Evolutionary conservation across 148 eudicot species (phyloP), one percentile per base, ranked within the genome.

Genomic region (Silene latifolia): DNA sequence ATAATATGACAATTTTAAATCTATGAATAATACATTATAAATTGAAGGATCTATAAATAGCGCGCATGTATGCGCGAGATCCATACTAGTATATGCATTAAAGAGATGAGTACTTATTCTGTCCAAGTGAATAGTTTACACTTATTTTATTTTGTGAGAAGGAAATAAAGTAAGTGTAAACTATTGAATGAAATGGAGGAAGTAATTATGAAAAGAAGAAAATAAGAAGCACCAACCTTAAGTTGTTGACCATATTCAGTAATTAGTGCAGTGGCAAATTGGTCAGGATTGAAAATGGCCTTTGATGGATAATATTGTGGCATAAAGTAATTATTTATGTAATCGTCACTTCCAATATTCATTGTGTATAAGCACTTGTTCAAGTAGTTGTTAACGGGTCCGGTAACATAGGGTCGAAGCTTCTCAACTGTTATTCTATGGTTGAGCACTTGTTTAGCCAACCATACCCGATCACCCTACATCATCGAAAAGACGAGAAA

Each of bases 311-410:
- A 85, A 0, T 4, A 29, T 4, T 69, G 0, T 12, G 88, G 90
- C 80, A 77, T 21, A n/a, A 80, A 85, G 77, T 87, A 88, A 67
- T 90, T 88, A 77, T 87, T 88, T 20, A 90, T 68, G 70, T 88
- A 90, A 29, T 90, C 95, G 32, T 88, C 84, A 46, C 79, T 87
- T 35, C 92, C 91, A 13, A 83, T 83, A 63, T 79, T 82, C 8
- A 85, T 80, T 1, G 80, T 44, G 57, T 77, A 77, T 32, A 71
- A 53, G 19, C 80, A 77, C 24, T 71, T 51, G 42, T 62, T 71
- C 56, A 77, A 63, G 75, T 79, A 79, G 1, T 74, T 19, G 0
- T 17, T 0, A 48, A 79, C 77, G 62, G 63, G 29, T 35, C 74
- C 74, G 14, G 67, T 19, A 7, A 79, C 57, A 18, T 60, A 20